These are phyloP conservation scores for Cucurbita moschata DNA, from an alignment of 306 rosid species.

Conservation along the genomic window DNA sequence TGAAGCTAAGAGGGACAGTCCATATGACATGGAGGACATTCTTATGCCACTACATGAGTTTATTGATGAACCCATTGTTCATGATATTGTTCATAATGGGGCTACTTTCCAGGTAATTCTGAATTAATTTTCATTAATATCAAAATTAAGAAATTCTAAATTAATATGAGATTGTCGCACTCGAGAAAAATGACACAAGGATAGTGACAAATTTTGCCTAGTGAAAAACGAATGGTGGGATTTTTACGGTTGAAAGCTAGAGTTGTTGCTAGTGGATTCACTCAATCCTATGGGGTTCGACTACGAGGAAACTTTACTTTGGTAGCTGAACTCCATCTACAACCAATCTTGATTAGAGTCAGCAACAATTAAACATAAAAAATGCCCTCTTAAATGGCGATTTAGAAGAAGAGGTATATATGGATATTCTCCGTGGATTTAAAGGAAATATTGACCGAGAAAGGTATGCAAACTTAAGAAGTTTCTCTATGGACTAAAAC, in stretches of 20 bases:
- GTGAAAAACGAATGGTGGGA: not conserved
- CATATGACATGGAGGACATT: slow-evolving; percentile 56
- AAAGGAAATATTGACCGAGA: too few relatives aligned
- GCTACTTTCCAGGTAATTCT: slow-evolving; percentile 84
- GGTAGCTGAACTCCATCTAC: not conserved
- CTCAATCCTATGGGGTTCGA: not conserved
- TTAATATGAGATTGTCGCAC: too few relatives aligned
- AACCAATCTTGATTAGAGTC: too few relatives aligned
- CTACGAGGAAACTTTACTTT: not conserved
- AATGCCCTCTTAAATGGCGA: too few relatives aligned
- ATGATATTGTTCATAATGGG: slow-evolving; percentile 80
- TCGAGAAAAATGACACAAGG: too few relatives aligned
- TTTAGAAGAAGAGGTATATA: too few relatives aligned
- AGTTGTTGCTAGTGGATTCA: not conserved
- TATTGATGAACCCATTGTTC: slow-evolving; percentile 53
- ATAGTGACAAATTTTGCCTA: too few relatives aligned
- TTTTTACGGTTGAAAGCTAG: not conserved
- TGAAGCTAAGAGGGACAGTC: slow-evolving; percentile 20
- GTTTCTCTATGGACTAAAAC: too few relatives aligned
- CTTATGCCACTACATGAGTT: slow-evolving; percentile 78
- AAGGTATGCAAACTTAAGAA: too few relatives aligned
- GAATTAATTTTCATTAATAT: not conserved
- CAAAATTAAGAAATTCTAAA: too few relatives aligned
- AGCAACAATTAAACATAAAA: too few relatives aligned
- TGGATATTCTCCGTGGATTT: too few relatives aligned